Conservation (phyloP, 441 rosid genomes). For the Corymbia citriodora region DNA sequence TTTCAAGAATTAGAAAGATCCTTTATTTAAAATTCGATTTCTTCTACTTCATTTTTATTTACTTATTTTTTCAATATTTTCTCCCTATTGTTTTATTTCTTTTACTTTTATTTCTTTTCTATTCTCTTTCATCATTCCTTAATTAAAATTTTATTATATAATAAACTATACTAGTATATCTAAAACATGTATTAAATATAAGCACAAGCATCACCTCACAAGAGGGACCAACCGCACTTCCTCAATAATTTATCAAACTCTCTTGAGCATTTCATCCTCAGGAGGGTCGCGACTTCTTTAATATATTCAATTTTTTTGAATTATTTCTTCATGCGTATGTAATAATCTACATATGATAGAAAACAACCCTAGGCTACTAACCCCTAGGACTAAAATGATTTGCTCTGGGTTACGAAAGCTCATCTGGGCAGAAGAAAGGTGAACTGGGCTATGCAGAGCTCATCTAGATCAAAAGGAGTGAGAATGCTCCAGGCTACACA, state of each 20-base stretch:
- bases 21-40: background rate
- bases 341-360: too few species aligned
- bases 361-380: too few species aligned
- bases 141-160: background rate
- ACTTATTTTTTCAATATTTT: background rate
- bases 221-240: background rate
- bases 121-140: background rate
- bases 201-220: background rate
- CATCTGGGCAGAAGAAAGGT: too few species aligned
- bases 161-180: background rate
- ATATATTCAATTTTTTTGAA: background rate
- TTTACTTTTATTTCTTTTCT: too few species aligned
- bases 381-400: too few species aligned
- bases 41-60: background rate
- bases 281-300: background rate
- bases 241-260: background rate
- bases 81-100: background rate
- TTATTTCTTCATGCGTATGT: too few species aligned
- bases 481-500: too few species aligned
- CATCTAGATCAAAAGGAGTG: too few species aligned
- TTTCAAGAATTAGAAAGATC: background rate
- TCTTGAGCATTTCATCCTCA: background rate
- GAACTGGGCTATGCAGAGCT: too few species aligned
- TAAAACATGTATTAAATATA: background rate
- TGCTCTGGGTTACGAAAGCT: too few species aligned